A percentile compares a stretch with the other conserved stretches of the same genome.
Evolutionary conservation across 2,329 filamentous ascomycete species (phyloP).

Genomic region (Aspergillus fumigatus): DNA sequence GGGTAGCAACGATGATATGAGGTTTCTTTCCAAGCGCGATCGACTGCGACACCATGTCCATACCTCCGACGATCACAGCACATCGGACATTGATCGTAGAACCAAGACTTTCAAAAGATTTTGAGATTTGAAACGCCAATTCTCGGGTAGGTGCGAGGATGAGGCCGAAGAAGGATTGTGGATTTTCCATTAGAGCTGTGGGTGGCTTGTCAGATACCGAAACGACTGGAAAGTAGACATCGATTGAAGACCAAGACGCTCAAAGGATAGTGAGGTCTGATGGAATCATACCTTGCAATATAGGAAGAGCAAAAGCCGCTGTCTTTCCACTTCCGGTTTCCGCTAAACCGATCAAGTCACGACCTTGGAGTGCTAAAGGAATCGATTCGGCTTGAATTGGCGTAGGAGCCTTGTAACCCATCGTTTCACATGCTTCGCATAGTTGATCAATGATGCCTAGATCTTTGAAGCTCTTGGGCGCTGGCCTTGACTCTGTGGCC

Average conservation of each 20-base stretch:
- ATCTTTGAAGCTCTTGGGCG: conserved; percentile 48
- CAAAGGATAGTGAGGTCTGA: background rate
- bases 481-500: background rate
- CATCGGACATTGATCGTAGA: conserved; percentile 82
- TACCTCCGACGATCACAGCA: conserved; percentile 82
- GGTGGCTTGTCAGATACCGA: conserved; percentile 4
- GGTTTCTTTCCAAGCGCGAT: conserved; percentile 95
- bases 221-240: background rate
- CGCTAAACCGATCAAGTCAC: conserved; percentile 88
- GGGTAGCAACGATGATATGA: conserved; percentile 88
- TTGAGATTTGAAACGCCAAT: conserved; percentile 83
- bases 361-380: conserved; percentile 69
- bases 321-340: conserved; percentile 97
- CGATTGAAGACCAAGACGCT: no score
- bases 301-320: conserved; percentile 87
- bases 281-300: conserved; percentile 59
- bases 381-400: conserved; percentile 86
- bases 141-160: conserved; percentile 91
- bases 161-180: conserved; percentile 79
- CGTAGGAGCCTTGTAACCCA: conserved; percentile 82
- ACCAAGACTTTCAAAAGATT: conserved; percentile 82
- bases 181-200: conserved; percentile 73
- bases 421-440: conserved; percentile 77
- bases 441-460: conserved; percentile 77
- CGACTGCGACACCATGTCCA: conserved; percentile 90